Conservation (phyloP, 495 filamentous ascomycete species). For the Astrocystis sublimbata region DNA sequence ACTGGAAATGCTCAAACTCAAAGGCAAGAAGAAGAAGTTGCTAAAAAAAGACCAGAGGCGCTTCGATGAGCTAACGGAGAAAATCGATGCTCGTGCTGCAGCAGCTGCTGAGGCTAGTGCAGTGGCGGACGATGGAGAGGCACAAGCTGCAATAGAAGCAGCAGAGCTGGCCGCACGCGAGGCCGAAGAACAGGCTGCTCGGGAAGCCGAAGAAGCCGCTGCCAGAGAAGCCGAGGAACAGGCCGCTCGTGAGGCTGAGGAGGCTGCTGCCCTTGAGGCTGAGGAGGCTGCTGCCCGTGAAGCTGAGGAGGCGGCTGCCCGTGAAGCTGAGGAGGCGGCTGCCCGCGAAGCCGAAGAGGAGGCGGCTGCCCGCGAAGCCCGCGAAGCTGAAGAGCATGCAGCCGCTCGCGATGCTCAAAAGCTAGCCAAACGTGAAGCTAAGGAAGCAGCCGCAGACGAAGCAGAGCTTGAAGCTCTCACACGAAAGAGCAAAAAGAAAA, state of each 20-base stretch:
- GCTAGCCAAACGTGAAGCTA: background rate
- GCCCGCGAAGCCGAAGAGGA: background rate
- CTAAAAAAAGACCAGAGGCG: constrained; percentile 30
- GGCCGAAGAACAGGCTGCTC: constrained; percentile 37
- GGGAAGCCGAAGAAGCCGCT: constrained; percentile 29
- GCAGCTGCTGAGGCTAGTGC: background rate
- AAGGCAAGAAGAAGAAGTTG: constrained; percentile 8
- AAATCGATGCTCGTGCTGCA: constrained; percentile 28
- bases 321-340: constrained; percentile 15
- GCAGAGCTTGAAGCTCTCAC: constrained; percentile 23
- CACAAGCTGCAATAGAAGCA: constrained; percentile 14
- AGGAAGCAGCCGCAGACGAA: constrained; percentile 23
- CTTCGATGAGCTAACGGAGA: constrained; percentile 39
- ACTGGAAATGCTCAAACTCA: constrained; percentile 23
- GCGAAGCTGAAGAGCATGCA: too few species aligned
- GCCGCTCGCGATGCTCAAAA: constrained; percentile 20
- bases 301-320: constrained; percentile 15
- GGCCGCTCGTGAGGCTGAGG: constrained; percentile 8
- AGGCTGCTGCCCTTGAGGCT: constrained; percentile 20
- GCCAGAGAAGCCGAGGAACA: constrained; percentile 28
- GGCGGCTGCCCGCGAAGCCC: too few species aligned
- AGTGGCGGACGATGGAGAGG: background rate
- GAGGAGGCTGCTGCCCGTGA: constrained; percentile 14
- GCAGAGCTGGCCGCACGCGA: constrained; percentile 25
- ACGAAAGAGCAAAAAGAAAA: constrained; percentile 30